A percentile compares a stretch with the other conserved stretches of the same genome.
These are phyloP conservation scores for Podospora didyma DNA, from an alignment of 495 filamentous ascomycete genomes.

Conservation along the genomic window DNA sequence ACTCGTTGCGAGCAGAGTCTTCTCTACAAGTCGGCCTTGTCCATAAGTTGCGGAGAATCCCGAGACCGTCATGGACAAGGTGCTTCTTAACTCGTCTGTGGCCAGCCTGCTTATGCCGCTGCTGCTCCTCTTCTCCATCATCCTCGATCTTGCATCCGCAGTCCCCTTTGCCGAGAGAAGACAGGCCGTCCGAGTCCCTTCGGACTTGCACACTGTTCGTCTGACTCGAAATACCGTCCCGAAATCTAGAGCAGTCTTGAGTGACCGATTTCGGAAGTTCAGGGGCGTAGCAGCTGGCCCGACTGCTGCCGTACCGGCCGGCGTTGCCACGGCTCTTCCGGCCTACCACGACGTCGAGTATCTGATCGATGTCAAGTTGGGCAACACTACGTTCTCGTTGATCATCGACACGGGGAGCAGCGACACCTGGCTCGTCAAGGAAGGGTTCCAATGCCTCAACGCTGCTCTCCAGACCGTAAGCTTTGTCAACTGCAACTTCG, in stretches of 20 bases:
- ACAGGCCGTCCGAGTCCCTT: constrained; percentile 4
- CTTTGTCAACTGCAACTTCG: constrained; percentile 43
- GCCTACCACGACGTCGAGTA: constrained; percentile 27
- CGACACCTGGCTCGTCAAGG: constrained; percentile 55
- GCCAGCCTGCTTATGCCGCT: not conserved
- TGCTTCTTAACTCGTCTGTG: not conserved
- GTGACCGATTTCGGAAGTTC: not conserved
- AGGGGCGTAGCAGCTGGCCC: not conserved
- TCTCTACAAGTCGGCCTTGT: not conserved
- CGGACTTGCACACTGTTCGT: constrained; percentile 3
- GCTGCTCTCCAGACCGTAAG: constrained; percentile 15
- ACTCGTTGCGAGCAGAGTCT: not conserved
- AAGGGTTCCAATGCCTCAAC: constrained; percentile 47
- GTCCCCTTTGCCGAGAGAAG: constrained; percentile 1
- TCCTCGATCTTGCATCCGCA: constrained; percentile 2
- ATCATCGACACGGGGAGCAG: constrained; percentile 60
- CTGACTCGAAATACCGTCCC: constrained; percentile 6
- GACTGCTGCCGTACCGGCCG: not conserved
- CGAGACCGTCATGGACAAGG: constrained; percentile 1
- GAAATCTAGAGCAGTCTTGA: not conserved
- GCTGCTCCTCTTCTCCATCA: too few species aligned
- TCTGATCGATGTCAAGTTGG: constrained; percentile 33
- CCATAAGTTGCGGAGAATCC: not conserved
- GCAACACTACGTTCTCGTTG: constrained; percentile 39
- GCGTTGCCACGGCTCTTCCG: constrained; percentile 16